Base-by-base conservation (phyloP, 2,329 filamentous ascomycete species). In the Alternaria sp. region DNA sequence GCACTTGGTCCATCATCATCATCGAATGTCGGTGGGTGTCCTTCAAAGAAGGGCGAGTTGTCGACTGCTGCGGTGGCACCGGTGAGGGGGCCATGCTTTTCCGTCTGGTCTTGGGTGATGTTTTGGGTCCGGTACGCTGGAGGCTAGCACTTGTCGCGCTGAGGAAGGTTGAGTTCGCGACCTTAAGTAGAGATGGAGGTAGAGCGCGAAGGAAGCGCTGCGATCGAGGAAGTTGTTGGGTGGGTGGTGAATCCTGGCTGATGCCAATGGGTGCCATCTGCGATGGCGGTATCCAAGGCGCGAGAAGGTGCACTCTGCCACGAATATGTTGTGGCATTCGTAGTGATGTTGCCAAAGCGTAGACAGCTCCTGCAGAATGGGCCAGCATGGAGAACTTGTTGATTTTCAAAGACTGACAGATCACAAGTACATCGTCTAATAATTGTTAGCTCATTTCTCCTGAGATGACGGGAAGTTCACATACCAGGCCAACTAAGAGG, bases 281-380 rank as follows among this genome's bases (percentile, higher is more conserved):
- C 54, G 71, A 98, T 0, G 96, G 96, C 1, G 96, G 96, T 50
- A 99, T 98, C 96, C 93, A 97, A 0, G 96, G 96, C 1, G 96
- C 95, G 9, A 99, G 86, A 3, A 99, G 87, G 79, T 99, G 96
- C 59, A 99, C 96, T 57, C 93, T 91, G 19, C 96, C 96, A 6
- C 94, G 91, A 65, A 99, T 96, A 75, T 97, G 93, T 73, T 97
- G 94, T 5, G 96, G 96, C 88, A 99, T 97, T 47, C 96, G 92
- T 47, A 99, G 85, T 0, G 96, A 96, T 0, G 96, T 98, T 0
- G 96, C 96, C 17, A 99, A 87, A 2, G 96, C 96, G 76, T 99
- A 99, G 56, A 99, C 97, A n/a, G 96, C 95, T 15, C 96, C 96
- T 1, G 96, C 96, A 1, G 95, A 98, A 79, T 99, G 96, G 2